These are phyloP conservation scores for Hypoxylon rickii DNA, from an alignment of 495 filamentous ascomycete species.

Conservation along the genomic window DNA sequence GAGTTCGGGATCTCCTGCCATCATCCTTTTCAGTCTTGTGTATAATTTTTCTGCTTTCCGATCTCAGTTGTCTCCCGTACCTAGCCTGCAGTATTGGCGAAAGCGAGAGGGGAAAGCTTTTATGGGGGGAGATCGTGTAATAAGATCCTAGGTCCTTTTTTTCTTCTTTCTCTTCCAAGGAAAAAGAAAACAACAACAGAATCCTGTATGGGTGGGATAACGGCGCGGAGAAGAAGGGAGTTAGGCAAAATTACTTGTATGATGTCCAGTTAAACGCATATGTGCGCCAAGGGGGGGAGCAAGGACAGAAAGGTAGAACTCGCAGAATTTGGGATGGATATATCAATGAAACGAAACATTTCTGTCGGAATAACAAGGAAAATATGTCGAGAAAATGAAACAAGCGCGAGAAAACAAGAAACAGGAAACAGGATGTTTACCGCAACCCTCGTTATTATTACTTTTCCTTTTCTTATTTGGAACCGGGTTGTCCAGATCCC, in stretches of 20 bases:
- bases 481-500: conserved; percentile 31
- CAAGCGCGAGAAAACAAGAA: conserved; percentile 27
- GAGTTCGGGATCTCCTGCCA: conserved; percentile 19
- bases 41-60: conserved; percentile 30
- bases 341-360: conserved; percentile 38
- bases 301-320: conserved; percentile 28
- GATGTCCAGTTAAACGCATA: conserved; percentile 16
- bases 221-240: conserved; percentile 4
- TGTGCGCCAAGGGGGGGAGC: conserved; percentile 15
- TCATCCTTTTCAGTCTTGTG: conserved; percentile 29
- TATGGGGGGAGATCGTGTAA: conserved; percentile 30
- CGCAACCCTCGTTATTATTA: conserved; percentile 15
- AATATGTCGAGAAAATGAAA: conserved; percentile 22
- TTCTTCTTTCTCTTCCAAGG: neutral
- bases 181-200: conserved; percentile 1
- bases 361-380: neutral
- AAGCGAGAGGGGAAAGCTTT: conserved; percentile 10
- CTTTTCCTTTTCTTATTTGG: conserved; percentile 17
- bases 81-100: conserved; percentile 19
- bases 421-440: conserved; percentile 13
- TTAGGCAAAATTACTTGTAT: conserved; percentile 4
- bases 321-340: conserved; percentile 29
- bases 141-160: conserved; percentile 20
- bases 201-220: conserved; percentile 23
- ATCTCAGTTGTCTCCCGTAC: conserved; percentile 23